These are phyloP conservation scores for Populus ilicifolia DNA, from an alignment of 345 rosid genomes.

Conservation along the genomic window DNA sequence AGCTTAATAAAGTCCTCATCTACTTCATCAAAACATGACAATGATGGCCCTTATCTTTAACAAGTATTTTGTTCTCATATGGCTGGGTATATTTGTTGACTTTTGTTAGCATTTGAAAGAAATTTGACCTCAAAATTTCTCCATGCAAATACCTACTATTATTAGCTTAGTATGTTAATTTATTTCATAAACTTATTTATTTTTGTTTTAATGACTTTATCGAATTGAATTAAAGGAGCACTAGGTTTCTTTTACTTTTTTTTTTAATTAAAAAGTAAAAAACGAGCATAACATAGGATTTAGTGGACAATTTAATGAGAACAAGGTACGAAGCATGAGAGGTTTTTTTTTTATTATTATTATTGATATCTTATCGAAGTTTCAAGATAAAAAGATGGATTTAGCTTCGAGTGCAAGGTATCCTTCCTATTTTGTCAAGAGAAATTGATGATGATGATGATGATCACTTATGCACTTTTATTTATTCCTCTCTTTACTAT, in stretches of 20 bases:
- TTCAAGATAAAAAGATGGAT: neutral
- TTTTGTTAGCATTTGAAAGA: neutral
- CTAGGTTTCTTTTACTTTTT: neutral
- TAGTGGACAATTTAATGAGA: neutral
- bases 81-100: neutral
- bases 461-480: neutral
- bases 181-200: too few species aligned
- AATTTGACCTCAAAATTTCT: neutral
- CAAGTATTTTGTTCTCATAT: neutral
- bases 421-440: slow-evolving; percentile 20
- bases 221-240: neutral
- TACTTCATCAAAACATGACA: too few species aligned
- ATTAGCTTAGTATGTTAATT: neutral
- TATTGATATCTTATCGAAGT: neutral
- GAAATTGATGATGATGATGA: slow-evolving; percentile 1
- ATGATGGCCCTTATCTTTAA: neutral
- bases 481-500: neutral
- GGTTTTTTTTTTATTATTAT: too few species aligned
- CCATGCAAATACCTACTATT: too few species aligned
- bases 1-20: too few species aligned
- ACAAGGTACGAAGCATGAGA: neutral
- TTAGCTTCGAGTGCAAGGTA: slow-evolving; percentile 46
- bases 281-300: neutral
- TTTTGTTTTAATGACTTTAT: too few species aligned
- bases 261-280: neutral